Percentiles rank a stretch among this genome's conserved stretches.
Conservation (phyloP, 345 rosid species). For the Arabidopsis suecica region DNA sequence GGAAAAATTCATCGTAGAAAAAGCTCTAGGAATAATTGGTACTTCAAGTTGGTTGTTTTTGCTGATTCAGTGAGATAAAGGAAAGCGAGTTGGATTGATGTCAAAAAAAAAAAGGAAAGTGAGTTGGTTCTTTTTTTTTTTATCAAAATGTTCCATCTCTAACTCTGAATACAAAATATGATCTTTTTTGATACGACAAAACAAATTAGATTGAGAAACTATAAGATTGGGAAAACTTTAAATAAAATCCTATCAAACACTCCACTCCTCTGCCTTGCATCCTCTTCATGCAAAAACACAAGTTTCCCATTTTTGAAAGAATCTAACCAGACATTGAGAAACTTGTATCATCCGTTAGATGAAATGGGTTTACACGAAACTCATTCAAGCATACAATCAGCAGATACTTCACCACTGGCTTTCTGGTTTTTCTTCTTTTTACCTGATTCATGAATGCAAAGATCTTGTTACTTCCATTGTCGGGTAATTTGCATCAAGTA, state of each 20-base stretch:
- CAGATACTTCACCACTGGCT: slow-evolving; percentile 31
- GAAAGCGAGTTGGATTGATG: too few relatives aligned
- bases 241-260: slow-evolving; percentile 13
- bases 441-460: slow-evolving; percentile 26
- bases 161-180: slow-evolving; percentile 14
- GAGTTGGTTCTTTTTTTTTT: background rate
- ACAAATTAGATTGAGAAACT: background rate
- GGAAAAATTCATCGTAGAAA: too few relatives aligned
- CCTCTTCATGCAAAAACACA: slow-evolving; percentile 7
- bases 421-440: slow-evolving; percentile 42
- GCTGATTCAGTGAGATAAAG: background rate
- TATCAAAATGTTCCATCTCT: background rate
- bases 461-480: slow-evolving; percentile 2
- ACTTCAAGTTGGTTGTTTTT: background rate
- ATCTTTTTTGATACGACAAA: background rate
- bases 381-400: slow-evolving; percentile 47
- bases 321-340: background rate
- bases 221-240: background rate
- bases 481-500: background rate
- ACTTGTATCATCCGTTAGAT: background rate
- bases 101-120: too few relatives aligned
- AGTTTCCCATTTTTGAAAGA: background rate
- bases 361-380: background rate
- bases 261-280: background rate
- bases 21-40: background rate